Evolutionary conservation across 257 asterid species (phyloP).

Genomic region (Cordia subcordata): DNA sequence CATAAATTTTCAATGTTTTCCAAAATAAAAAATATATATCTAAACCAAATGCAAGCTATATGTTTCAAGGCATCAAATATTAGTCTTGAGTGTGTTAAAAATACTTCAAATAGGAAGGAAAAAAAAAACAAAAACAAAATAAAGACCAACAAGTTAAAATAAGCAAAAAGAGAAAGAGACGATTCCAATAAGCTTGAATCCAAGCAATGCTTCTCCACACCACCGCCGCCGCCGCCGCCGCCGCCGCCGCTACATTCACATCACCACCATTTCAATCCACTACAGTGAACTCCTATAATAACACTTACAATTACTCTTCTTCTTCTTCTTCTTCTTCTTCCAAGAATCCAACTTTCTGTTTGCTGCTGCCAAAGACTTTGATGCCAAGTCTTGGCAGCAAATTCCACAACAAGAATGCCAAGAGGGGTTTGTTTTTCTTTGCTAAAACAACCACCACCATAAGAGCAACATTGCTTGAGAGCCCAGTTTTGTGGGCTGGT

Average conservation of each 20-base stretch:
- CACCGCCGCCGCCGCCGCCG: constrained; percentile 17
- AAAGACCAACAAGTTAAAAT: no score
- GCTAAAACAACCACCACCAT: constrained; percentile 18
- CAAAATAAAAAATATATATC: no score
- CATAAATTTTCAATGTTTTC: no score
- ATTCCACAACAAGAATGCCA: constrained; percentile 33
- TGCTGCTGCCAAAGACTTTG: constrained; percentile 38
- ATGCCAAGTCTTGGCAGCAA: constrained; percentile 48
- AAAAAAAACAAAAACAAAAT: no score
- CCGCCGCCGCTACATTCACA: constrained; percentile 16
- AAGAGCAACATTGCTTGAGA: constrained; percentile 56
- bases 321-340: no score
- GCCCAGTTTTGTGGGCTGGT: constrained; percentile 90
- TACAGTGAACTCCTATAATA: constrained; percentile 1
- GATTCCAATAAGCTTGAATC: no score
- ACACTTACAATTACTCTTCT: constrained; percentile 17
- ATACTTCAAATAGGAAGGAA: no score
- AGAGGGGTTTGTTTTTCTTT: constrained; percentile 17
- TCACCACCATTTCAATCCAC: constrained; percentile 20
- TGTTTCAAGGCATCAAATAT: no score
- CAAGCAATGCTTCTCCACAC: constrained; percentile 55
- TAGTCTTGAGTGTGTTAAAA: no score
- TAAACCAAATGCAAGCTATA: no score
- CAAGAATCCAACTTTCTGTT: constrained; percentile 31
- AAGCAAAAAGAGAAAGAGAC: no score